Conservation (phyloP, 768 basidiomycete genomes). For the Agrocybe chaxingu region DNA sequence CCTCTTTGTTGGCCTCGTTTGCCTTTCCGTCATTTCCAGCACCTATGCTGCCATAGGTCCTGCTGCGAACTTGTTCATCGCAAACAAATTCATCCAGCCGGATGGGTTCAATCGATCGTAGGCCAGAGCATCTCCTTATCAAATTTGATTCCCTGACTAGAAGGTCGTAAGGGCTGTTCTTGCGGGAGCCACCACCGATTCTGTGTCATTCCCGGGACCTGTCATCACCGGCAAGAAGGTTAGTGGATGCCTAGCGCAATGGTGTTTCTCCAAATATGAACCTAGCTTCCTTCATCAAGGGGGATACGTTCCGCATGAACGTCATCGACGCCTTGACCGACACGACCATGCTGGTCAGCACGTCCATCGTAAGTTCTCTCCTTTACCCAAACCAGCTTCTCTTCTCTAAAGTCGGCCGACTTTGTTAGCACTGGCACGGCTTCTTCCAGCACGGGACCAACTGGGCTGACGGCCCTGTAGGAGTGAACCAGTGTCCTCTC, state of each 20-base stretch:
- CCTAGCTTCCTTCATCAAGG: conserved; percentile 11
- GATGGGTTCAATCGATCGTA: conserved; percentile 13
- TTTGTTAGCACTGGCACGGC: conserved; percentile 42
- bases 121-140: not conserved
- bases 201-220: conserved; percentile 25
- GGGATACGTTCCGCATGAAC: conserved; percentile 41
- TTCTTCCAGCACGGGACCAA: conserved; percentile 29
- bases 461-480: conserved; percentile 35
- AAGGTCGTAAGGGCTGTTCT: conserved; percentile 24
- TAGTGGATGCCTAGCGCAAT: too few species aligned
- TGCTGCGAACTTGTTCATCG: conserved; percentile 3
- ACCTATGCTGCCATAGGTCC: conserved; percentile 5
- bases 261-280: too few species aligned
- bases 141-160: too few species aligned
- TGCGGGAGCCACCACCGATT: conserved; percentile 19
- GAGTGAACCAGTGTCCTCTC: conserved; percentile 40
- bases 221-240: conserved; percentile 29
- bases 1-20: too few species aligned
- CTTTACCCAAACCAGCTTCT: not conserved
- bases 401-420: not conserved
- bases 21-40: too few species aligned
- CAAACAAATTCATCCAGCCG: conserved; percentile 8
- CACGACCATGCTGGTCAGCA: conserved; percentile 41
- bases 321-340: conserved; percentile 44
- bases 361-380: conserved; percentile 40